Evolutionary conservation across 2,329 filamentous ascomycete genomes (phyloP).

Genomic region (Botrytis pseudocinerea): DNA sequence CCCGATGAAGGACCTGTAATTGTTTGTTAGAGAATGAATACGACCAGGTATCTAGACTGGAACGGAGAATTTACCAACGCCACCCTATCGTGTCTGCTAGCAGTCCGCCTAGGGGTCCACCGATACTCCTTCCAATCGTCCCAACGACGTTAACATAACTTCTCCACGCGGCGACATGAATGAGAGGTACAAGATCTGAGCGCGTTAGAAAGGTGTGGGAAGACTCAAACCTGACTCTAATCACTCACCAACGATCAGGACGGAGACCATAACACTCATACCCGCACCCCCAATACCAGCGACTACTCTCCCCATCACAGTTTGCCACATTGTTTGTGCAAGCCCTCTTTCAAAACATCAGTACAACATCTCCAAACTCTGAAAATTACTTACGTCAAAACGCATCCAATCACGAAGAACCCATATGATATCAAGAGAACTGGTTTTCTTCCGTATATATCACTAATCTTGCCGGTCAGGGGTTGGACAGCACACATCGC

Average conservation of each 20-base stretch:
- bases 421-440: conserved; percentile 64
- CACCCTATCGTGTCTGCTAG: conserved; percentile 74
- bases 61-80: conserved; percentile 58
- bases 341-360: conserved; percentile 52
- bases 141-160: conserved; percentile 72
- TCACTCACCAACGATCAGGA: conserved; percentile 22
- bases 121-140: conserved; percentile 65
- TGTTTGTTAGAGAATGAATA: not conserved
- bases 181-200: conserved; percentile 43
- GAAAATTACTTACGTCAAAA: conserved; percentile 11
- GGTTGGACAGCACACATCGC: conserved; percentile 76
- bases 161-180: conserved; percentile 60
- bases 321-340: conserved; percentile 63
- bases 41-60: too few species aligned
- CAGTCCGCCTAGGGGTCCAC: conserved; percentile 69
- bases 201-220: not conserved
- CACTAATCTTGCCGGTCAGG: conserved; percentile 68
- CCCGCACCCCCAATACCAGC: conserved; percentile 66
- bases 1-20: conserved; percentile 63
- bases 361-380: not conserved
- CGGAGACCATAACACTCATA: conserved; percentile 49
- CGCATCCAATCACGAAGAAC: conserved; percentile 64
- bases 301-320: conserved; percentile 61
- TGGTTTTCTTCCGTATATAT: conserved; percentile 69
- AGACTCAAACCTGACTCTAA: not conserved